phyloP scores from a whole-genome alignment of 768 basidiomycete genomes.

The Collybia mongolica region DNA sequence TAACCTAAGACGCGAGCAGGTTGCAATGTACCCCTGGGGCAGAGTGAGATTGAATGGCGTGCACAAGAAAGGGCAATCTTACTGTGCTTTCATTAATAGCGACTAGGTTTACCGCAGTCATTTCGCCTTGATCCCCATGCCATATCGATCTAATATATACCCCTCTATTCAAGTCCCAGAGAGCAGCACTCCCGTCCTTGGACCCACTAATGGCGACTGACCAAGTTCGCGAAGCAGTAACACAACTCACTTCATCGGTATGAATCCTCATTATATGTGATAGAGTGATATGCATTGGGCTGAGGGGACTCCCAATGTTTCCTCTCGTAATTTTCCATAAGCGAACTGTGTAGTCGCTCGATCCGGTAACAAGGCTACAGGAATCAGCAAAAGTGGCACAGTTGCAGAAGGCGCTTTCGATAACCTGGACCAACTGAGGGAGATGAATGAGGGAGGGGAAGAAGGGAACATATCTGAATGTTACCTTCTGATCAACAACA shows the following conservation, averaged over 20 bases:
- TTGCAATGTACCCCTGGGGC: slow-evolving; percentile 80
- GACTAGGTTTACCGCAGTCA: slow-evolving; percentile 58
- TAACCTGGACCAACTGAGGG: slow-evolving; percentile 64
- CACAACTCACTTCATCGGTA: slow-evolving; percentile 60
- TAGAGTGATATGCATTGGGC: slow-evolving; percentile 34
- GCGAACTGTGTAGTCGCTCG: slow-evolving; percentile 77
- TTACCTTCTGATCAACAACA: slow-evolving; percentile 61
- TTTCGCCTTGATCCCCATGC: slow-evolving; percentile 48
- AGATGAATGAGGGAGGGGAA: not conserved
- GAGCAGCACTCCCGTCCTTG: slow-evolving; percentile 78
- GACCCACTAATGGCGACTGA: slow-evolving; percentile 82
- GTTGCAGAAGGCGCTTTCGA: slow-evolving; percentile 70
- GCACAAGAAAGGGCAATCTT: slow-evolving; percentile 22
- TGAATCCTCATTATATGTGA: slow-evolving; percentile 84
- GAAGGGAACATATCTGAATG: not conserved
- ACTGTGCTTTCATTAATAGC: slow-evolving; percentile 89
- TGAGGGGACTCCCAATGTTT: slow-evolving; percentile 19
- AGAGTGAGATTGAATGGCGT: not conserved
- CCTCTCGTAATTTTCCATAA: slow-evolving; percentile 68
- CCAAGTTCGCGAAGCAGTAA: slow-evolving; percentile 80
- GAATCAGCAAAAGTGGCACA: slow-evolving; percentile 80
- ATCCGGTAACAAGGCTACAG: slow-evolving; percentile 75
- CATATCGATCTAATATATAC: slow-evolving; percentile 80
- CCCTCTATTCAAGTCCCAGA: slow-evolving; percentile 90
- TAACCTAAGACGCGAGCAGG: slow-evolving; percentile 70